Base-by-base conservation (phyloP, 805 yeast genomes). In the Barnettozyma vustinii region DNA sequence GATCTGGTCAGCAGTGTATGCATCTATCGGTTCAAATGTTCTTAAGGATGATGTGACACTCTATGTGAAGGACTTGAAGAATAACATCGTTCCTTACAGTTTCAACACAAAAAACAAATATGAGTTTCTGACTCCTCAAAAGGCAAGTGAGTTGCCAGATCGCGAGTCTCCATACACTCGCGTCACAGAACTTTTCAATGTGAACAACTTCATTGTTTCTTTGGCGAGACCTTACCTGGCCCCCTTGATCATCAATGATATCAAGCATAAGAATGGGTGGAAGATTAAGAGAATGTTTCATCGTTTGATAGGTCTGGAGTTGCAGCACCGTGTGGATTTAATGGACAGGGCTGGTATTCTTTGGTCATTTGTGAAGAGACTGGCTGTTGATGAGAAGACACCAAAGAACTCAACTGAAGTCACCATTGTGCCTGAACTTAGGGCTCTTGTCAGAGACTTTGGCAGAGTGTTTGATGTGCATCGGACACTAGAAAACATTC, bases 211-310 rank as follows among this genome's bases (percentile, higher is more conserved):
- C 61, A 75, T 94, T 27, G 91, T 91, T 1, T 87, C 97, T 19
- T 73, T 92, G 55, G 96, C 98, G 9, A 76, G 97, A 53, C 97
- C 98, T 0, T 94, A 92, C 60, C 71, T 92, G 57, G 96, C 97
- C 0, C 97, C 98, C 1, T 71, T 92, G 49, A 77, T 94, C 40
- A 81, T 87, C 35, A 84, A 87, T 55, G 97, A 89, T 61, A 74
- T 88, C 59, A 84, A 84, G 60, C 94, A 89, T 61, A 78, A 77
- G 52, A 77, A 74, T 48, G 63, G 64, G 1, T 61, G 64, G 73
- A 67, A 61, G 67, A 61, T 49, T 55, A 73, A 48, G 56, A 61
- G 57, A 63, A 39, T 71, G 58, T 33, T 70, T 55, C 58, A 68
- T 61, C 52, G 73, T 59, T 47, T 71, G 52, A 51, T 70, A 70